Evolutionary conservation across 2,329 filamentous ascomycete genomes (phyloP), one percentile per base, ranked within the genome.

Genomic region (Podosphaera aphanis): DNA sequence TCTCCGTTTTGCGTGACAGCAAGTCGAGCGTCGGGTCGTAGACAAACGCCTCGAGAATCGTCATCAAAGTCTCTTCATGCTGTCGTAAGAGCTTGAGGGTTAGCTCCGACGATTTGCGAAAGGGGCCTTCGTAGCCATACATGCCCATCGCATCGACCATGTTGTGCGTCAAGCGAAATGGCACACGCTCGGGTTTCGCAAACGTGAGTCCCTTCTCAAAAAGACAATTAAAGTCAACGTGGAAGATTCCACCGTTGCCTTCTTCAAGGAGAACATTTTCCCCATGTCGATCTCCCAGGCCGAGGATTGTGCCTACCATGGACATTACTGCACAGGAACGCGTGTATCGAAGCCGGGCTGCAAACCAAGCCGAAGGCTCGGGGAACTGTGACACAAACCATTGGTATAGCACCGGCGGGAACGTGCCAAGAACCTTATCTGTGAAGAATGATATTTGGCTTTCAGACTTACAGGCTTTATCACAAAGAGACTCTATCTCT

Each of bases 141-240:
- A 92, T 78, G 4, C 90, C 90, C 77, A 98, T 95, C 10, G 90
- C 92, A 51, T 93, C 83, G 31, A 92, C 75, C 88, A 98, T 95
- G 63, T 98, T 98, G 68, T 94, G 88, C 3, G 90, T 98, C 37
- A 98, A 70, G 15, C 92, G 81, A 68, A 98, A 99, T 1, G 90
- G 92, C 1, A 98, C 90, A 25, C 81, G 70, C 62, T 99, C 90
- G 0, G 90, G 88, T 61, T 92, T 93, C 50, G 85, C 79, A 59
- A 98, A 95, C 0, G 86, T 94, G 36, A 88, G 72, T 1, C 90
- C 90, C 58, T 98, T 98, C 66, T 98, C 92, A 60, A 99, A 99
- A 3, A 98, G 75, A 62, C 92, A 98, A 64, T 98, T 98, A 70
- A 99, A 98, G 63, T 98, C 90, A 40, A 99, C 92, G 62, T 99